These are phyloP conservation scores for Pichia pseudocactophila DNA, from an alignment of 805 yeast species.

Conservation along the genomic window DNA sequence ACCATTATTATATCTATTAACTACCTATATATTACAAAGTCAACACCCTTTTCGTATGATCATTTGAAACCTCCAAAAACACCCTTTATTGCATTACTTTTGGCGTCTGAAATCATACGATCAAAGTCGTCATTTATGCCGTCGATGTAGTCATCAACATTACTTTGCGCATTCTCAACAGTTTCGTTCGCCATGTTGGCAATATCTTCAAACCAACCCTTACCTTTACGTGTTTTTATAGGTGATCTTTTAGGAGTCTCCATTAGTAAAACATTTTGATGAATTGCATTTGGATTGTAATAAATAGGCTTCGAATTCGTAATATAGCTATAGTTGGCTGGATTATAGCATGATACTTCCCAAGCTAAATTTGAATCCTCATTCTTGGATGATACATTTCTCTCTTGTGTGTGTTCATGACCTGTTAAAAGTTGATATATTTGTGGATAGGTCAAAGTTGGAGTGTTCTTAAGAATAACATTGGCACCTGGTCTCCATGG, in stretches of 20 bases:
- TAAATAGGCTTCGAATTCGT: conserved; percentile 24
- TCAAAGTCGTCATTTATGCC: conserved; percentile 27
- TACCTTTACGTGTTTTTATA: conserved; percentile 3
- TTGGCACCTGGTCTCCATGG: conserved; percentile 76
- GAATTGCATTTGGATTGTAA: conserved; percentile 26
- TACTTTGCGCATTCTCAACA: conserved; percentile 19
- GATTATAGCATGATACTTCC: conserved; percentile 32
- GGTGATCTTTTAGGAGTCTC: conserved; percentile 12
- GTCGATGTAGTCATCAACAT: conserved; percentile 20
- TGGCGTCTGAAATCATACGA: conserved; percentile 22
- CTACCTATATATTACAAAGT: too few species aligned
- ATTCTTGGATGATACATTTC: conserved; percentile 19
- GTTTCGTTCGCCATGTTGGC: conserved; percentile 15
- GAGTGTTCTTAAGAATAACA: conserved; percentile 80
- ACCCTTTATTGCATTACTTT: conserved; percentile 24
- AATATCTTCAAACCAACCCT: conserved; percentile 12
- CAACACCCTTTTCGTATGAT: too few species aligned
- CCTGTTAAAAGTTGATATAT: conserved; percentile 67
- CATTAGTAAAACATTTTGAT: conserved; percentile 21
- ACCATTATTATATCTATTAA: too few species aligned
- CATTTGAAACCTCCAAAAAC: conserved; percentile 13
- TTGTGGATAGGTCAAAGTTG: conserved; percentile 50
- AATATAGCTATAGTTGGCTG: conserved; percentile 23
- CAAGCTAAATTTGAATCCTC: conserved; percentile 51
- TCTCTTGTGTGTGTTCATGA: conserved; percentile 46